Evolutionary conservation across 2,329 filamentous ascomycete species (phyloP).

Genomic region (Colletotrichum sp.): DNA sequence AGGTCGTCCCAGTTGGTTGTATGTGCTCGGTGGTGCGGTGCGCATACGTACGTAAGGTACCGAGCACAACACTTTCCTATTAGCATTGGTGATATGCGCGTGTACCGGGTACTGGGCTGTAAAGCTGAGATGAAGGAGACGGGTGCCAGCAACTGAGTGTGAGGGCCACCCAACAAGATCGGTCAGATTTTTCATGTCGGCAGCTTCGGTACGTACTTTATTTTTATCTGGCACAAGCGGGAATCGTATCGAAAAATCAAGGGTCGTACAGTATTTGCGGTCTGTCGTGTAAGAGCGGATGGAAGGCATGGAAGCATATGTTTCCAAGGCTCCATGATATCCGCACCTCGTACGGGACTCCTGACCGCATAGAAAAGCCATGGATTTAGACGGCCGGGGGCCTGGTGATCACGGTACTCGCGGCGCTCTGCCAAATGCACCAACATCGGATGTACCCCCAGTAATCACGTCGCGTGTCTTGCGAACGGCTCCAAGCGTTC

Average conservation of each 20-base stretch:
- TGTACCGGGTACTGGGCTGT: not conserved
- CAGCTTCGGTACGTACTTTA: not conserved
- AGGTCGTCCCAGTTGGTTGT: not conserved
- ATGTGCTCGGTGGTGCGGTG: not conserved
- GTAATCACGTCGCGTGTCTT: not conserved
- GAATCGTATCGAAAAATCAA: not conserved
- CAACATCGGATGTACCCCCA: not conserved
- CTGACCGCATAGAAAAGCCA: not conserved
- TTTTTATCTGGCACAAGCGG: not conserved
- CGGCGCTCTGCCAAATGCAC: not conserved
- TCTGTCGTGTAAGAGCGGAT: not conserved
- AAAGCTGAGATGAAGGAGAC: not conserved
- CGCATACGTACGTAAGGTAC: not conserved
- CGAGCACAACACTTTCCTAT: not conserved
- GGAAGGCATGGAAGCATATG: not conserved
- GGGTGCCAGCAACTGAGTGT: not conserved
- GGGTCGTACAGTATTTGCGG: not conserved
- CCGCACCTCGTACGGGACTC: not conserved
- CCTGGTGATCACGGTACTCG: not conserved
- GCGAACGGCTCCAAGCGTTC: constrained; percentile 2
- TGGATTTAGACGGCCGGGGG: not conserved
- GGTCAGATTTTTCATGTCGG: not conserved
- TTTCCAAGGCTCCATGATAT: not conserved
- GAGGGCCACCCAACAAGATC: not conserved
- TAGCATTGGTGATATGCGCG: not conserved